Evolutionary conservation across 495 filamentous ascomycete genomes (phyloP).

Genomic region (Tuber melanosporum): DNA sequence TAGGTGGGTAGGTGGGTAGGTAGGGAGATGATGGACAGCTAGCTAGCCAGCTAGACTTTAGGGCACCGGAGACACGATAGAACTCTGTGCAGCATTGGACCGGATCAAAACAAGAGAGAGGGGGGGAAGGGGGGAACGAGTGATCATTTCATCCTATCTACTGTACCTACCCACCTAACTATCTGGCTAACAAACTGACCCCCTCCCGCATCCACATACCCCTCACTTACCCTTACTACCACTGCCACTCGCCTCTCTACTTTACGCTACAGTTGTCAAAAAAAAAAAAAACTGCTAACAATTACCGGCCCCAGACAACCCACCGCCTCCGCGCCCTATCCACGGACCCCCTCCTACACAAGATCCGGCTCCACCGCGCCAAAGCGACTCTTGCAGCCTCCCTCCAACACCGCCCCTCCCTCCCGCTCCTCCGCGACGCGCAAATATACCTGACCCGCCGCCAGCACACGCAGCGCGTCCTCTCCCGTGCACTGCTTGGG

Average conservation of each 20-base stretch:
- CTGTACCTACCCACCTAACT: not conserved
- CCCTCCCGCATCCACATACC: not conserved
- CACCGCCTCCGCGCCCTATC: slow-evolving; percentile 53
- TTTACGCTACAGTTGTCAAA: not conserved
- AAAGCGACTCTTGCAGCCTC: slow-evolving; percentile 48
- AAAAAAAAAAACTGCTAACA: slow-evolving; percentile 11
- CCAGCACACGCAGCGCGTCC: slow-evolving; percentile 50
- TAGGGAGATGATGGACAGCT: not conserved
- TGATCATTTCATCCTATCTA: not conserved
- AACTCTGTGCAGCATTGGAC: not conserved
- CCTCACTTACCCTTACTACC: slow-evolving; percentile 3
- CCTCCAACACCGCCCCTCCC: slow-evolving; percentile 51
- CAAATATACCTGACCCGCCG: slow-evolving; percentile 58
- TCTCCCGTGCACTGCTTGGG: slow-evolving; percentile 50
- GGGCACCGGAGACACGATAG: not conserved
- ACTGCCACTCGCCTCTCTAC: slow-evolving; percentile 10
- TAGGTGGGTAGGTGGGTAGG: not conserved
- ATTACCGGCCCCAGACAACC: slow-evolving; percentile 46
- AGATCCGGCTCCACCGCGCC: slow-evolving; percentile 50
- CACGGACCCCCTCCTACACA: slow-evolving; percentile 53
- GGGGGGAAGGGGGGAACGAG: not conserved
- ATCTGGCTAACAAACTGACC: not conserved
- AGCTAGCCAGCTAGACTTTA: not conserved
- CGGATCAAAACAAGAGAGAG: not conserved
- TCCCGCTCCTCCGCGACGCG: slow-evolving; percentile 41